These are phyloP conservation scores for Fusarium tupiense DNA, from an alignment of 2,329 filamentous ascomycete genomes.

Conservation along the genomic window DNA sequence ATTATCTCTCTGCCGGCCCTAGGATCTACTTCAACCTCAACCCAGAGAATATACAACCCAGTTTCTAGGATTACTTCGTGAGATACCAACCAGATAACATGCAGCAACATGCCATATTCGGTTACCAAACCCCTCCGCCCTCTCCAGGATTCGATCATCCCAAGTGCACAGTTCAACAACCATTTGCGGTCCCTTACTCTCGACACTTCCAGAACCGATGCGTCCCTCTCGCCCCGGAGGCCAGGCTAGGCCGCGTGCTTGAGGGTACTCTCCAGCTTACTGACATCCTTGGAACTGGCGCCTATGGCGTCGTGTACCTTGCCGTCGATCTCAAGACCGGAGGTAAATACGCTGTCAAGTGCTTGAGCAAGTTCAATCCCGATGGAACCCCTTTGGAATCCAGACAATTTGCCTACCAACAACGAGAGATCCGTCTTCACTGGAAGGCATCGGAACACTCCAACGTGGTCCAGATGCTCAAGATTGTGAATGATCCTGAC, in stretches of 20 bases:
- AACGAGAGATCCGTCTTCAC: slow-evolving; percentile 91
- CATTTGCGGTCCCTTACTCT: slow-evolving; percentile 43
- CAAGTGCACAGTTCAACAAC: slow-evolving; percentile 56
- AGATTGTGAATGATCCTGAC: slow-evolving; percentile 90
- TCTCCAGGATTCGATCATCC: slow-evolving; percentile 64
- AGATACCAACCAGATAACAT: slow-evolving; percentile 58
- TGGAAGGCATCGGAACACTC: slow-evolving; percentile 87
- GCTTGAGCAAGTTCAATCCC: slow-evolving; percentile 87
- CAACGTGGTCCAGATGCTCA: slow-evolving; percentile 92
- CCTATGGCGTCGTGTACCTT: slow-evolving; percentile 95
- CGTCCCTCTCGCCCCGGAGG: slow-evolving; percentile 76
- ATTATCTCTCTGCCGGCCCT: slow-evolving; percentile 31
- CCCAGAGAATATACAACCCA: slow-evolving; percentile 27
- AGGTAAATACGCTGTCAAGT: slow-evolving; percentile 93
- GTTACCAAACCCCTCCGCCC: slow-evolving; percentile 67
- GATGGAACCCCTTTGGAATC: slow-evolving; percentile 78
- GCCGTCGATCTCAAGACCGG: slow-evolving; percentile 85
- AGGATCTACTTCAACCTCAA: slow-evolving; percentile 23
- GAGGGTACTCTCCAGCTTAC: slow-evolving; percentile 85
- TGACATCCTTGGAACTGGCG: slow-evolving; percentile 88
- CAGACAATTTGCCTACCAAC: slow-evolving; percentile 89
- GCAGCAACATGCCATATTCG: slow-evolving; percentile 67
- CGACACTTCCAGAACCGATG: slow-evolving; percentile 58
- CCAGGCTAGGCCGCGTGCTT: slow-evolving; percentile 84
- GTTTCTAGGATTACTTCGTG: slow-evolving; percentile 35